Conservation (phyloP, 305 asterid species). For the Plantago rigida region DNA sequence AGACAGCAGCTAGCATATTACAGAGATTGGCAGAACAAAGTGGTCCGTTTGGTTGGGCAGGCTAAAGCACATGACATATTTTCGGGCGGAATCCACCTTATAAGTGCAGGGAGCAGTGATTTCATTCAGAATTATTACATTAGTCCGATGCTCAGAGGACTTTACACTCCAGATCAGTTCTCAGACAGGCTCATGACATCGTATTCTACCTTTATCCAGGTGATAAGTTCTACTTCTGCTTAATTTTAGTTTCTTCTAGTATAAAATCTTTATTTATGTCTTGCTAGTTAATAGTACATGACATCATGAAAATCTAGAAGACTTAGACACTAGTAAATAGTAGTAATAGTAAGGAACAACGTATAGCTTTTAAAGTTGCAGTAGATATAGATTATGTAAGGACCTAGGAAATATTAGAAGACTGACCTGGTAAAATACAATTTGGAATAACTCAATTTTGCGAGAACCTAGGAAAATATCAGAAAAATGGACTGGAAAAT, state of each 20-base stretch:
- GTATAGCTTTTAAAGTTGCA: neutral
- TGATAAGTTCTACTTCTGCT: conserved; percentile 7
- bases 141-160: conserved; percentile 50
- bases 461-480: neutral
- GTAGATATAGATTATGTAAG: neutral
- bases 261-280: no score
- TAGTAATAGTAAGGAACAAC: neutral
- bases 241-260: neutral
- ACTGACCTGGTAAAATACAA: neutral
- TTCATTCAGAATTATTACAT: conserved; percentile 77
- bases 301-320: no score
- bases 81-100: conserved; percentile 57
- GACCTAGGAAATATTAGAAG: neutral
- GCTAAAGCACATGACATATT: conserved; percentile 42
- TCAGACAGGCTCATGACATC: conserved; percentile 53
- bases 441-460: neutral
- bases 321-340: no score
- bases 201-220: conserved; percentile 55
- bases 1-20: conserved; percentile 52
- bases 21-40: conserved; percentile 62
- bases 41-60: conserved; percentile 53
- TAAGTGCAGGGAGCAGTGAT: conserved; percentile 87
- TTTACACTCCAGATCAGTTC: conserved; percentile 53
- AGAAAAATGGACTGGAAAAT: neutral
- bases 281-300: no score